Evolutionary conservation across 495 filamentous ascomycete species (phyloP).

Genomic region (Podospora appendiculata): DNA sequence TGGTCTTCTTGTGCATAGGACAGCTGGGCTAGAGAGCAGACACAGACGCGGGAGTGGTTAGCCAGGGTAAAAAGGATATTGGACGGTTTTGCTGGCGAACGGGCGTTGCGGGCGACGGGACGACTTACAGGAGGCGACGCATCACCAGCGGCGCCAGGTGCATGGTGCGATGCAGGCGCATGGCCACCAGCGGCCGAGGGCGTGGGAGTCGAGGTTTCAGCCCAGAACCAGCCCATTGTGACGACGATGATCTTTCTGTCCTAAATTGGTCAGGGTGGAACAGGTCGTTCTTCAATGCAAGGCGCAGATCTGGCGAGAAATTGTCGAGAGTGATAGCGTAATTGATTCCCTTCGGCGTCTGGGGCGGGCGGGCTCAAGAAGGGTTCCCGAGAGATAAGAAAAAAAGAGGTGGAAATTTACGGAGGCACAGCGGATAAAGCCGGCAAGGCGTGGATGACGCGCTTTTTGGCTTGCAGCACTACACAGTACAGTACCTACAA

Average conservation of each 20-base stretch:
- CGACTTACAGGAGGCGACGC: slow-evolving; percentile 62
- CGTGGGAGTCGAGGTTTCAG: slow-evolving; percentile 52
- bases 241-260: not conserved
- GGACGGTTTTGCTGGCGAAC: not conserved
- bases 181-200: slow-evolving; percentile 16
- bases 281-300: not conserved
- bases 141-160: slow-evolving; percentile 28
- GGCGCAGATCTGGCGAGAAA: not conserved
- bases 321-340: not conserved
- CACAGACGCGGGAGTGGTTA: slow-evolving; percentile 20
- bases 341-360: too few species aligned
- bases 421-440: not conserved
- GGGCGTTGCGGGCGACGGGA: not conserved
- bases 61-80: not conserved
- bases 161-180: slow-evolving; percentile 15
- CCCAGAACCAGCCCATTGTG: slow-evolving; percentile 98
- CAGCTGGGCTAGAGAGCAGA: slow-evolving; percentile 60
- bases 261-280: not conserved
- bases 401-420: slow-evolving; percentile 6
- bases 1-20: slow-evolving; percentile 72
- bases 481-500: too few species aligned
- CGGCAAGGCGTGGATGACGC: not conserved
- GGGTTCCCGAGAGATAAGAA: slow-evolving; percentile 4
- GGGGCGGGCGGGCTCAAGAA: too few species aligned
- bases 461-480: not conserved